These are phyloP conservation scores for Wilcoxina mikolae DNA, from an alignment of 495 filamentous ascomycete genomes.

Conservation along the genomic window DNA sequence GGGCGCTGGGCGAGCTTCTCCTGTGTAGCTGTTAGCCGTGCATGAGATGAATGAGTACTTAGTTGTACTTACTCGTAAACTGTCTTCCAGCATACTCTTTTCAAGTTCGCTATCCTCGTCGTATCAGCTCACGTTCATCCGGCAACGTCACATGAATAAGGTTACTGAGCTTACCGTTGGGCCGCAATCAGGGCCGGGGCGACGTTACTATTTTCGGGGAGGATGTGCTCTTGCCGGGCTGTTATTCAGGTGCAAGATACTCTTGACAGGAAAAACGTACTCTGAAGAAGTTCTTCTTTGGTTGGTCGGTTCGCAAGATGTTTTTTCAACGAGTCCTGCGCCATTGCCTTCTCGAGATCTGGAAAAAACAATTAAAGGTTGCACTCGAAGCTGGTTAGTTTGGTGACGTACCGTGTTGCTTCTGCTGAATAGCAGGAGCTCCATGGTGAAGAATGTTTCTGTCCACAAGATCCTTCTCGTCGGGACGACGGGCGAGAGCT, in stretches of 20 bases:
- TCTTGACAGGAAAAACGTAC: conserved; percentile 9
- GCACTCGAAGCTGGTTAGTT: not conserved
- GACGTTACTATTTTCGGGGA: conserved; percentile 22
- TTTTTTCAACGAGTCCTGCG: conserved; percentile 22
- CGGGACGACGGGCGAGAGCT: conserved; percentile 25
- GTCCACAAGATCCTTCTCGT: conserved; percentile 26
- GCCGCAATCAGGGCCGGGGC: conserved; percentile 22
- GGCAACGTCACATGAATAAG: no score
- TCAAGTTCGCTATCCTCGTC: no score
- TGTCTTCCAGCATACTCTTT: conserved; percentile 26
- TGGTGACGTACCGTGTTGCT: conserved; percentile 18
- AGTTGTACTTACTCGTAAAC: conserved; percentile 14
- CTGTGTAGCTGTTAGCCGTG: conserved; percentile 11
- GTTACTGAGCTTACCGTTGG: no score
- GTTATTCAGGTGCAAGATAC: no score
- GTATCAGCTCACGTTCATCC: no score
- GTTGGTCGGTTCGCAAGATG: conserved; percentile 22
- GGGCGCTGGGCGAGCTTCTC: conserved; percentile 25
- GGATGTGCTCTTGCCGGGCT: conserved; percentile 28
- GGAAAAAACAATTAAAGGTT: no score
- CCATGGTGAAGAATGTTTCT: conserved; percentile 23
- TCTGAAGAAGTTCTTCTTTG: conserved; percentile 25
- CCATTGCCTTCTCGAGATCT: conserved; percentile 27
- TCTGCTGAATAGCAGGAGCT: conserved; percentile 22
- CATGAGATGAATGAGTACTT: not conserved